phyloP scores from a whole-genome alignment of 768 basidiomycete genomes.

The Tylopilus plumbeoviolaceoides region DNA sequence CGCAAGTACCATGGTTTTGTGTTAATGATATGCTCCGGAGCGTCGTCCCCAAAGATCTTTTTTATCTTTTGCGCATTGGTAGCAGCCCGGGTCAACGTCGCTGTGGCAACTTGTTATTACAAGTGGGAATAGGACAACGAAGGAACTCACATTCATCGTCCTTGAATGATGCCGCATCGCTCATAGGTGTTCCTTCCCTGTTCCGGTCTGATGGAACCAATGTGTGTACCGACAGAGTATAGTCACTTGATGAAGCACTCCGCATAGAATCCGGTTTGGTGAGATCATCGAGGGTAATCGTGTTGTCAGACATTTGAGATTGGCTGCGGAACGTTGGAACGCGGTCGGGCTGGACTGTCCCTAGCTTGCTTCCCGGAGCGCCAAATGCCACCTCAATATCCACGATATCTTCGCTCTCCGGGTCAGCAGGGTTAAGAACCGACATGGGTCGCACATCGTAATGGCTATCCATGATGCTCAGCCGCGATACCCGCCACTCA shows the following conservation, averaged over 20 bases:
- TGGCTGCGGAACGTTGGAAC: slow-evolving; percentile 29
- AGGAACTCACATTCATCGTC: slow-evolving; percentile 24
- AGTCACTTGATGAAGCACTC: slow-evolving; percentile 21
- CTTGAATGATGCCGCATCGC: slow-evolving; percentile 18
- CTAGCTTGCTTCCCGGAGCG: slow-evolving; percentile 34
- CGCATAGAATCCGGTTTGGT: slow-evolving; percentile 17
- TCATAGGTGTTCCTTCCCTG: slow-evolving; percentile 15
- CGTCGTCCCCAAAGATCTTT: slow-evolving; percentile 62
- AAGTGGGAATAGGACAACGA: neutral
- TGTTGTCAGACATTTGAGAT: slow-evolving; percentile 33
- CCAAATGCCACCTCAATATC: slow-evolving; percentile 54
- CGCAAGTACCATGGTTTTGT: slow-evolving; percentile 81
- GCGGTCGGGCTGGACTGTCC: slow-evolving; percentile 18
- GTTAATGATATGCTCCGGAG: slow-evolving; percentile 43
- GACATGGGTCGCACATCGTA: slow-evolving; percentile 42
- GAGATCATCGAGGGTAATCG: slow-evolving; percentile 30
- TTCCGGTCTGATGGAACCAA: slow-evolving; percentile 20
- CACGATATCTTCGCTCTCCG: slow-evolving; percentile 49
- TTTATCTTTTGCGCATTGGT: slow-evolving; percentile 53
- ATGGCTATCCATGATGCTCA: slow-evolving; percentile 55
- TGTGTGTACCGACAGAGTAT: slow-evolving; percentile 25
- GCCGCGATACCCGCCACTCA: slow-evolving; percentile 70
- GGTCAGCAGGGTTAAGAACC: slow-evolving; percentile 36
- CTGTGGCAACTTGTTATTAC: slow-evolving; percentile 13
- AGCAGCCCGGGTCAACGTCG: slow-evolving; percentile 20